Evolutionary conservation across 768 basidiomycete genomes (phyloP).

Genomic region (Cubamyces sp.): DNA sequence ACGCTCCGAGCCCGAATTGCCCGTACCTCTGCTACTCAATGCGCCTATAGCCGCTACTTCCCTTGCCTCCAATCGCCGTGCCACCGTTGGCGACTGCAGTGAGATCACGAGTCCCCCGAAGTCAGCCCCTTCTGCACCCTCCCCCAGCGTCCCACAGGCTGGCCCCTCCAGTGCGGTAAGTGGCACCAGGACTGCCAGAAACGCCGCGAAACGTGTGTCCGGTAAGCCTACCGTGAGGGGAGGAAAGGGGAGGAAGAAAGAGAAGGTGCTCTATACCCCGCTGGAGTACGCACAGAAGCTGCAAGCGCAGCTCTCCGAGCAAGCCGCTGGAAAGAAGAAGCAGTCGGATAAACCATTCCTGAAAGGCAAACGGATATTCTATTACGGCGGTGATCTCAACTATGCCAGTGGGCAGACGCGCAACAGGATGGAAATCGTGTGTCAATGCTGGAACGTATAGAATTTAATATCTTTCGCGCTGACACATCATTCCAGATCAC

Average conservation of each 20-base stretch:
- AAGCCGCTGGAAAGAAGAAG: slow-evolving; percentile 16
- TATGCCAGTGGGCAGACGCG: slow-evolving; percentile 55
- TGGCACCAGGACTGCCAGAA: neutral
- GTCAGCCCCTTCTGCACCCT: neutral
- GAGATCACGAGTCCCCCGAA: slow-evolving; percentile 12
- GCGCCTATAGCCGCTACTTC: neutral
- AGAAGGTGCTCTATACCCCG: slow-evolving; percentile 42
- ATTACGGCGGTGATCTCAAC: slow-evolving; percentile 59
- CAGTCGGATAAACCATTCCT: slow-evolving; percentile 40
- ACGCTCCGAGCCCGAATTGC: neutral
- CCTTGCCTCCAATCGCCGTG: slow-evolving; percentile 1
- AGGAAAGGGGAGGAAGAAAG: slow-evolving; percentile 45
- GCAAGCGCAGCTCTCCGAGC: slow-evolving; percentile 36
- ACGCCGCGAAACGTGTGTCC: neutral
- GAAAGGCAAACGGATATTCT: slow-evolving; percentile 59
- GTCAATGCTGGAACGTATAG: slow-evolving; percentile 33
- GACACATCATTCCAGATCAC: slow-evolving; percentile 51
- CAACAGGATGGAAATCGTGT: slow-evolving; percentile 63
- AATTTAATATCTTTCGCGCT: neutral
- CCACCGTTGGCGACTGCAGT: slow-evolving; percentile 11
- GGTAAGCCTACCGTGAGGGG: slow-evolving; percentile 27
- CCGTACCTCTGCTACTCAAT: neutral
- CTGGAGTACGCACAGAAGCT: slow-evolving; percentile 58
- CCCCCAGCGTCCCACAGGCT: neutral
- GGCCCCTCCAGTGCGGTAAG: neutral